phyloP scores from a whole-genome alignment of 2,329 filamentous ascomycete species.

The Fusarium sp. region DNA sequence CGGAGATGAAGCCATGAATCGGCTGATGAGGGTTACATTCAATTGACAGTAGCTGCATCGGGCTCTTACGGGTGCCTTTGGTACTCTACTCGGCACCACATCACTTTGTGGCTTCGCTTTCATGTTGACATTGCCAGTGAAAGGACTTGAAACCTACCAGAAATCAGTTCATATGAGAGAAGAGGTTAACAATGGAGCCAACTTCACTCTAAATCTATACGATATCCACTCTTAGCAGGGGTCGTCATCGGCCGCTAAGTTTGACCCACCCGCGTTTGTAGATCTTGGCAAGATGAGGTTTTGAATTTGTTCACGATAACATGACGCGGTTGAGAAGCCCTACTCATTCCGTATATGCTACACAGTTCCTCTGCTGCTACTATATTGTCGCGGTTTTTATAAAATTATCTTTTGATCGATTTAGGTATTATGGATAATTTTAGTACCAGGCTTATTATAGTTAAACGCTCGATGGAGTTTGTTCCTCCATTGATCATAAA shows the following conservation, averaged over 20 bases:
- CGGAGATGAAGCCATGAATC: slow-evolving; percentile 24
- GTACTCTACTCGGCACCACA: neutral
- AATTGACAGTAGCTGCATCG: slow-evolving; percentile 10
- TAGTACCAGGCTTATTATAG: too few species aligned
- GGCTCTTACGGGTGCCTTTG: neutral
- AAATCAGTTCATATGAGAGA: neutral
- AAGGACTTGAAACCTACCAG: neutral
- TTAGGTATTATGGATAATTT: too few species aligned
- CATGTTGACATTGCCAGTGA: neutral
- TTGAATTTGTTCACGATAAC: slow-evolving; percentile 5
- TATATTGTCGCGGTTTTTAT: too few species aligned
- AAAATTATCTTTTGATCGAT: too few species aligned
- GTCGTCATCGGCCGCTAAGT: slow-evolving; percentile 24
- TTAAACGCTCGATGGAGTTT: too few species aligned
- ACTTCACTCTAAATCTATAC: slow-evolving; percentile 4
- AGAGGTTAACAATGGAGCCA: slow-evolving; percentile 26
- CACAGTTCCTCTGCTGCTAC: too few species aligned
- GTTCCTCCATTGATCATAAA: too few species aligned
- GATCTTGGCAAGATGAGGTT: slow-evolving; percentile 20
- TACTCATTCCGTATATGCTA: too few species aligned
- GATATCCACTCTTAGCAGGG: slow-evolving; percentile 33
- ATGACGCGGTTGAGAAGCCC: neutral
- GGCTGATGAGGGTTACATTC: slow-evolving; percentile 33
- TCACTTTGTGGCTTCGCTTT: neutral
- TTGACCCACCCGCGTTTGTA: slow-evolving; percentile 18